Conservation (phyloP, 257 asterid species). For the Thymus quinquecostatus region DNA sequence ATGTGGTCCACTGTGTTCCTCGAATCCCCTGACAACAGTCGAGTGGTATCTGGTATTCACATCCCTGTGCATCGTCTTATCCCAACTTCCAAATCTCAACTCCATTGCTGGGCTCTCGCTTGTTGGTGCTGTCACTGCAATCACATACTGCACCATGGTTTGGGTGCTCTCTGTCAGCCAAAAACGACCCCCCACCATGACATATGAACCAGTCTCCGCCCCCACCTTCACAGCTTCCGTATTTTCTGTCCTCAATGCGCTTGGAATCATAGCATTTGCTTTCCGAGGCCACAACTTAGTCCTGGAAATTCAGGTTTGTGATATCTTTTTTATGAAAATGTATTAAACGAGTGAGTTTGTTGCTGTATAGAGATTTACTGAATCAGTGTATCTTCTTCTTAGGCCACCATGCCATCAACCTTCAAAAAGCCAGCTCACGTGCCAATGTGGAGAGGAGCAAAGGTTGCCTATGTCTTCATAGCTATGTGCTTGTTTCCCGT, state of each 20-base stretch:
- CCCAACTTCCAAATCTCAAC: conserved; percentile 97
- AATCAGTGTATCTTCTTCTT: conserved; percentile 26
- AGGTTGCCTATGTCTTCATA: conserved; percentile 77
- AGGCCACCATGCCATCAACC: conserved; percentile 99
- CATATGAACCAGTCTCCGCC: conserved; percentile 70
- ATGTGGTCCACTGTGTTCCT: conserved; percentile 86
- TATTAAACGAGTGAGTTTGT: background rate
- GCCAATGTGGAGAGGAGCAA: conserved; percentile 99
- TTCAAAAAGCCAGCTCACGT: conserved; percentile 96
- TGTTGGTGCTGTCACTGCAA: conserved; percentile 95
- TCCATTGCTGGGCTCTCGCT: conserved; percentile 97
- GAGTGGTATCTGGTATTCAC: conserved; percentile 99
- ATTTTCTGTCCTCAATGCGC: conserved; percentile 82
- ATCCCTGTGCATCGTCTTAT: conserved; percentile 85
- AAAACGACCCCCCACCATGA: conserved; percentile 70
- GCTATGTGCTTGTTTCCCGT: conserved; percentile 94
- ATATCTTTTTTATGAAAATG: background rate
- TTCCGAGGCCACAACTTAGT: conserved; percentile 96
- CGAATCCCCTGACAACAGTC: conserved; percentile 92
- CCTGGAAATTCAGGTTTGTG: conserved; percentile 83
- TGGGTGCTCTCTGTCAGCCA: conserved; percentile 98
- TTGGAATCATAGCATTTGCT: conserved; percentile 90
- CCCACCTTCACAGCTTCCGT: conserved; percentile 65
- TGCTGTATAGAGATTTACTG: background rate
- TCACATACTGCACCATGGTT: conserved; percentile 90